These are phyloP conservation scores for Nothophaeocryptopus gaeumannii DNA, from an alignment of 2,329 filamentous ascomycete genomes.

Conservation along the genomic window DNA sequence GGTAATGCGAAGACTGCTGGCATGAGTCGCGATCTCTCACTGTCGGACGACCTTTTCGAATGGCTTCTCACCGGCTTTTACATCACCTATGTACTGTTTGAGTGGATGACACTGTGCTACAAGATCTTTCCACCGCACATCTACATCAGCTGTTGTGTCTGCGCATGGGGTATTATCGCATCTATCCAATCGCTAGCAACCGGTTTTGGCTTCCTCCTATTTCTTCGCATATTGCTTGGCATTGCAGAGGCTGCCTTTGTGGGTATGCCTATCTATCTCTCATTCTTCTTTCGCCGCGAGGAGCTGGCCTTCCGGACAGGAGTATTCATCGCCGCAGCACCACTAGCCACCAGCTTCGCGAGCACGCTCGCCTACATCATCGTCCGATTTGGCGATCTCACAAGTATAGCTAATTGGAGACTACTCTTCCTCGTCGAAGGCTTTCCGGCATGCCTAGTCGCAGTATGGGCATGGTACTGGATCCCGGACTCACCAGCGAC, in stretches of 20 bases:
- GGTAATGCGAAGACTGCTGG: constrained; percentile 64
- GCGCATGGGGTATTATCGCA: constrained; percentile 75
- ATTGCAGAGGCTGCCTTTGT: constrained; percentile 63
- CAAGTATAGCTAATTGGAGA: constrained; percentile 77
- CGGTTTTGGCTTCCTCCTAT: constrained; percentile 53
- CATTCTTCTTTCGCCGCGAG: constrained; percentile 60
- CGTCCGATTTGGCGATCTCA: constrained; percentile 60
- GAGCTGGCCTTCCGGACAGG: constrained; percentile 84
- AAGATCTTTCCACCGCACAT: constrained; percentile 59
- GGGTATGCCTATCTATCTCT: constrained; percentile 63
- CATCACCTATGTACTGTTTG: constrained; percentile 62
- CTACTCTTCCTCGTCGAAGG: constrained; percentile 80
- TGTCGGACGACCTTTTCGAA: constrained; percentile 58
- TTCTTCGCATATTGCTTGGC: constrained; percentile 59
- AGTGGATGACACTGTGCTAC: constrained; percentile 62
- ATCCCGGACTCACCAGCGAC: constrained; percentile 70
- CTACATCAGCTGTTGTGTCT: constrained; percentile 63
- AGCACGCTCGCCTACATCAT: constrained; percentile 78
- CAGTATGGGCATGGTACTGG: constrained; percentile 68
- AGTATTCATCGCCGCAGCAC: constrained; percentile 75
- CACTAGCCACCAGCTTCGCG: constrained; percentile 65
- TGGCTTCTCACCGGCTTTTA: constrained; percentile 64
- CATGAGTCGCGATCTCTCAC: constrained; percentile 51
- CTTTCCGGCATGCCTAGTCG: constrained; percentile 75
- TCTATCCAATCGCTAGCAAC: constrained; percentile 61